Evolutionary conservation across 768 basidiomycete genomes (phyloP).

Genomic region (Xerocomellus chrysenteron): DNA sequence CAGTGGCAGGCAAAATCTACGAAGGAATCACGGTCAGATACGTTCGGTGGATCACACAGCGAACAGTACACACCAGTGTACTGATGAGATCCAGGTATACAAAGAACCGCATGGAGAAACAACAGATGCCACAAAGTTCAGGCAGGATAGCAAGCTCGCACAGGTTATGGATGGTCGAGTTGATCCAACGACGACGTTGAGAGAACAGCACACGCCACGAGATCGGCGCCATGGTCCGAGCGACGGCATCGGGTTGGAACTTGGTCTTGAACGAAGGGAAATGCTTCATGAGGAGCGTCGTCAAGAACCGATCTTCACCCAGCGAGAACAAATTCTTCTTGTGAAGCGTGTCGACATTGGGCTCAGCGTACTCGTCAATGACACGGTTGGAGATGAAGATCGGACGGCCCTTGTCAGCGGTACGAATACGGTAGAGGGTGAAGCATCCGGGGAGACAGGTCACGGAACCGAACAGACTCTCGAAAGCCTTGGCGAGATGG

Average conservation of each 20-base stretch:
- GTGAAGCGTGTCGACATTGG: conserved; percentile 65
- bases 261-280: conserved; percentile 71
- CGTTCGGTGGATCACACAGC: background rate
- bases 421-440: conserved; percentile 67
- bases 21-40: conserved; percentile 7
- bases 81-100: conserved; percentile 67
- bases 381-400: conserved; percentile 71
- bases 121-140: conserved; percentile 66
- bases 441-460: conserved; percentile 76
- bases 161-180: conserved; percentile 69
- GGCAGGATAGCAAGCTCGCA: conserved; percentile 63
- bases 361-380: conserved; percentile 68
- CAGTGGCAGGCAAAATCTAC: conserved; percentile 59
- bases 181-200: conserved; percentile 73
- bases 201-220: conserved; percentile 60
- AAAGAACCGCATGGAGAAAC: conserved; percentile 74
- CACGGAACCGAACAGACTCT: conserved; percentile 67
- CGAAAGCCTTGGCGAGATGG: conserved; percentile 67
- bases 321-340: conserved; percentile 70
- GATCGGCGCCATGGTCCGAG: conserved; percentile 64
- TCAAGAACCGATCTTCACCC: conserved; percentile 71
- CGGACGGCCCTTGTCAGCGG: conserved; percentile 69
- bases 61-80: conserved; percentile 45
- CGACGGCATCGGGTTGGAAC: conserved; percentile 62
- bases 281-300: conserved; percentile 67